Base-by-base conservation (phyloP, 1,139 yeast species). In the Arxiozyma heterogenica region DNA sequence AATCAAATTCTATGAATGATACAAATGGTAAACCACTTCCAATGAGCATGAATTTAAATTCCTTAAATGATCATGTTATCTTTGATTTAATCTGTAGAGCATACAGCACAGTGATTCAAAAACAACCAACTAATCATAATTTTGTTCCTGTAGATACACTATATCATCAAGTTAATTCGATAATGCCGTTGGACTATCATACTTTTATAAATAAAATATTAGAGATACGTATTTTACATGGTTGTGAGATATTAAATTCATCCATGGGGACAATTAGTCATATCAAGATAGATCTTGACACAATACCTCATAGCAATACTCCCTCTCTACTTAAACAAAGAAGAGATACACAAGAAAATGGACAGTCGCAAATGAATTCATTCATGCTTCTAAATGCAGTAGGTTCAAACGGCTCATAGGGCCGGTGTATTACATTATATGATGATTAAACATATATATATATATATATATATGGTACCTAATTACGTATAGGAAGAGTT, bases 221-320 rank as follows among this genome's bases (percentile, higher is more conserved):
- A 22, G 51, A 50, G 27, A 60, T 67, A 64, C 60, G 61, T 27
- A 52, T 45, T 8, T 44, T 56, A 12, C 58, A 63, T 43, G 59
- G 58, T 21, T 59, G 64, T 42, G 67, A 66, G 25, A 41, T 66
- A 7, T 21, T 64, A 22, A 57, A 58, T 7, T 57, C 60, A 39
- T 54, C 57, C 4, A 51, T 58, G 4, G 69, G 69, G 21, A 48
- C 57, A 2, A 57, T 65, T 9, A 59, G 66, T 1, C 68, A 65
- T 51, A 61, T 61, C 15, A 58, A 58, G 52, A 56, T 64, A 15
- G 22, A 41, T 3, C 23, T 46, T 17, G 49, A 46, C 38, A n/a
- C 41, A 11, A 46, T 38, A 25, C 12, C 43, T 6, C 42, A 46
- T 34, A 17, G 30, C 3, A 23, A 22, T 25, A 34, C n/a, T 3